A percentile compares a stretch with the other conserved stretches of the same genome.
Conservation (phyloP, 495 filamentous ascomycete species). For the Neurospora terricola region DNA sequence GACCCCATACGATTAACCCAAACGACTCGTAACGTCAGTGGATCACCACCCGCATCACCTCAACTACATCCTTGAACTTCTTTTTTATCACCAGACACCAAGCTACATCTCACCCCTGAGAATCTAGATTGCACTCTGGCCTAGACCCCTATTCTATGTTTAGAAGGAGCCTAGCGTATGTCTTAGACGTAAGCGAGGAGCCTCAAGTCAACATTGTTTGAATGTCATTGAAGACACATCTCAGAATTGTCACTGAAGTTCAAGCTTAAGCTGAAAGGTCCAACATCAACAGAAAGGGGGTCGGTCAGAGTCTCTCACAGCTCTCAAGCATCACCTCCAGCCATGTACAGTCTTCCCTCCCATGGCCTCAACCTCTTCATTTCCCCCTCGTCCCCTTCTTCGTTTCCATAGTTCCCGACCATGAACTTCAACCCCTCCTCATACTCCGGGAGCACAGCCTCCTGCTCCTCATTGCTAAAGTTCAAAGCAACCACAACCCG, state of each 20-base stretch:
- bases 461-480: slow-evolving; percentile 21
- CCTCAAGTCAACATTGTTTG: background rate
- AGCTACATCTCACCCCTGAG: background rate
- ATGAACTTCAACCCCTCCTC: slow-evolving; percentile 9
- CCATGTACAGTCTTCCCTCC: slow-evolving; percentile 22
- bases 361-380: slow-evolving; percentile 13
- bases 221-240: background rate
- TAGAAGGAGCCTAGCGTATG: background rate
- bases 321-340: background rate
- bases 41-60: background rate
- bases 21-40: background rate
- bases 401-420: slow-evolving; percentile 19
- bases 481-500: slow-evolving; percentile 22
- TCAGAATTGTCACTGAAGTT: background rate
- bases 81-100: background rate
- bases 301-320: background rate
- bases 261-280: background rate
- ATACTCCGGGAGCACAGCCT: slow-evolving; percentile 8
- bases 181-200: background rate
- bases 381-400: slow-evolving; percentile 3
- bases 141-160: background rate
- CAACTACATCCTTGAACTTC: background rate
- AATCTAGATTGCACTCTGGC: background rate
- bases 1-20: background rate
- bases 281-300: background rate